Base-by-base conservation (phyloP, 192 early-diverging fungal genomes). In the Jimgerdemannia flammicorona region DNA sequence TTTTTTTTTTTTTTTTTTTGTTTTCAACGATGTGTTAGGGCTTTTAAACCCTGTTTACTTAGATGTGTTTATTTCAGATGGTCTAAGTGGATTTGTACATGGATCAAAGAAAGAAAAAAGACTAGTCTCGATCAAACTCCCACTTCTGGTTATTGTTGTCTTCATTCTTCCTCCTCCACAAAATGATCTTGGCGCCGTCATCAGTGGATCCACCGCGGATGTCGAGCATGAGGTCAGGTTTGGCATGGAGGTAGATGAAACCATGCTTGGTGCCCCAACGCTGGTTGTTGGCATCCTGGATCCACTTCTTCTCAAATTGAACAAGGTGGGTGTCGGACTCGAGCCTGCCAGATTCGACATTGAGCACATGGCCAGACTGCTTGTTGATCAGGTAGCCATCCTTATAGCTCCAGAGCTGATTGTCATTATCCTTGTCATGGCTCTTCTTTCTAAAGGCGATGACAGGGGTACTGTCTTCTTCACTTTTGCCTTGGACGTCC, bases 301-400 rank as follows among this genome's bases (percentile, higher is more conserved):
- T 3, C 64, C 78, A 67, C 40, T 82, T 82, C 66, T 78, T 63
- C 29, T 70, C 77, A 41, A 77, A 78, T 66, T 82, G 81, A 68
- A 82, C 76, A 3, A 82, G 67, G 42, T 70, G 81, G 42, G 66
- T 76, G 54, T 78, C 74, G 44, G 72, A 77, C 14, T 79, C 67
- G 44, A 79, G 44, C 19, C 63, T 20, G 80, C 82, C 83, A 44
- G 67, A 70, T 54, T 76, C 40, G 66, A 82, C 66, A 70, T 81
- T 80, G 0, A 84, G 66, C 0, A 77, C 83, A 73, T 72, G 72
- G 9, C 71, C 66, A 8, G 83, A 82, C 18, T 74, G 75, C 72
- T 76, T 76, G 69, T 84, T 84, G n/a, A 84, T 64, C 4, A 84
- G 44, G 39, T 70, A 82, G 1, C 83, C 80, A 74, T 75, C 39